Evolutionary conservation across 176 grass and related monocot genomes (phyloP), one percentile per base, ranked within the genome.

Genomic region (Dendrocalamus sinicus): DNA sequence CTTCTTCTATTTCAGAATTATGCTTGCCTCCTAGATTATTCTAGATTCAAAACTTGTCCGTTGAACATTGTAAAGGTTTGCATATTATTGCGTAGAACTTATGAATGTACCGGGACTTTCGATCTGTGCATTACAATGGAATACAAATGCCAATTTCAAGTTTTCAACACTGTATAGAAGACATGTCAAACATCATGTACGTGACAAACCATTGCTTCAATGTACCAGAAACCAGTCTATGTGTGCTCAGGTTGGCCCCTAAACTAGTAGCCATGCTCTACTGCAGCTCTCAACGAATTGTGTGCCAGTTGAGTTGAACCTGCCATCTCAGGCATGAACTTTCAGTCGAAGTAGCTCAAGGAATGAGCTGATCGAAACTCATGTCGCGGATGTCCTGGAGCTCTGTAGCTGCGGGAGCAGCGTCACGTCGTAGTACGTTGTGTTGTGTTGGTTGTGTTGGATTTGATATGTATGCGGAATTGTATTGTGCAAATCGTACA

Each of bases 31-130:
- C 35, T 77, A n/a, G 10, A 44, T 77, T 44, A 17, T 44, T 14
- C 59, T 53, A 61, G 48, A 53, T 88, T 84, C 20, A n/a, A 45
- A 73, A 77, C 7, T 60, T 61, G 17, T 17, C 26, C 7, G 13
- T 48, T 83, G 51, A 19, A 48, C 26, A 39, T 12, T 22, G 43
- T 26, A 11, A 59, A 68, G 67, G 67, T 57, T 78, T 89, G 26
- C 50, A 79, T 44, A 52, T 61, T 44, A 11, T 10, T 17, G 41
- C 32, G 16, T 11, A 35, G 43, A 73, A 4, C 58, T 53, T 26
- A 10, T 24, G 28, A 23, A 74, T 37, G 35, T 68, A 72, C 35
- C 3, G 7, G 4, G 13, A 50, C 7, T 28, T n/a, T 66, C 32
- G 28, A 11, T 5, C 10, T 54, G 7, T 41, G 9, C 51, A 46